These are phyloP conservation scores for Glycine soja DNA, from an alignment of 306 rosid species.

Conservation along the genomic window DNA sequence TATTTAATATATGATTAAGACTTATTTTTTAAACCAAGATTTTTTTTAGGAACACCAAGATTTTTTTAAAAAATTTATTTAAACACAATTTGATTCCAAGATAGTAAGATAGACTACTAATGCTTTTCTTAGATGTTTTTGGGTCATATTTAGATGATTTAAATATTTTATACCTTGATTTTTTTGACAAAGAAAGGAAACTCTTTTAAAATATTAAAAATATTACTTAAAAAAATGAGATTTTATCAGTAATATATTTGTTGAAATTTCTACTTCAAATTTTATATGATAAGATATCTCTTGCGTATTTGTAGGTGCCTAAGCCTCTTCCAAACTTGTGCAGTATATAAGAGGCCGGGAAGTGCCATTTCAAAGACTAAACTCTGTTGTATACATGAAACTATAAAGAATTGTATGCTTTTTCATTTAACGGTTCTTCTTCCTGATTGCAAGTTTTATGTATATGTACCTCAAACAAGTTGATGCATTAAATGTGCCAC, in stretches of 20 bases:
- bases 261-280: no score
- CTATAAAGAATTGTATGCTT: background rate
- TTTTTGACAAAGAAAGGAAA: background rate
- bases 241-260: background rate
- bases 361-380: slow-evolving; percentile 1
- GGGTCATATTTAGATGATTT: no score
- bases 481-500: slow-evolving; percentile 3
- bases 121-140: no score
- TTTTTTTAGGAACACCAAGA: no score
- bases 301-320: slow-evolving; percentile 34
- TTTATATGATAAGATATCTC: background rate
- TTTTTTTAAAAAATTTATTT: no score
- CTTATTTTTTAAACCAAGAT: no score
- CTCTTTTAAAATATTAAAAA: no score
- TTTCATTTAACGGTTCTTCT: background rate
- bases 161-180: background rate
- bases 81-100: no score
- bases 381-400: no score
- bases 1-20: no score
- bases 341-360: slow-evolving; percentile 32
- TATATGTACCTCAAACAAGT: background rate
- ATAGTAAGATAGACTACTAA: no score
- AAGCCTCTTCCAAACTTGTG: slow-evolving; percentile 20
- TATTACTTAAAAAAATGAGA: background rate
- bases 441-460: background rate